Conservation (phyloP, 768 basidiomycete species). For the Tulasnella sp. region DNA sequence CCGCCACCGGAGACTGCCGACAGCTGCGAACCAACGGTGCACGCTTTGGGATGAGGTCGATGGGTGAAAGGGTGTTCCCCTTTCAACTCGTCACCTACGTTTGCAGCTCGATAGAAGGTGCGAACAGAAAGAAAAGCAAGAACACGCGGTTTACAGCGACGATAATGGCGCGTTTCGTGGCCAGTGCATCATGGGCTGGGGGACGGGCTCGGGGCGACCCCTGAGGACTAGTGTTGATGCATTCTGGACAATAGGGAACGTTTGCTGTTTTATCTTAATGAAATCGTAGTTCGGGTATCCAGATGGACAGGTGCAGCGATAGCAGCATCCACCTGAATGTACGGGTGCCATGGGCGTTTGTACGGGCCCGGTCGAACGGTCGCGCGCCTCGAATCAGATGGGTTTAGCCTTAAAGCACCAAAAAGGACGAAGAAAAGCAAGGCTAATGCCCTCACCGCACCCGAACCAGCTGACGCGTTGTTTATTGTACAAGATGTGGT, state of each 20-base stretch:
- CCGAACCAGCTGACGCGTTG: too few relatives aligned
- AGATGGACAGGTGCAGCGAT: background rate
- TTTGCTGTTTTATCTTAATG: background rate
- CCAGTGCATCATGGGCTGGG: background rate
- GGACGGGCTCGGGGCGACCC: too few relatives aligned
- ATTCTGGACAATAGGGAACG: background rate
- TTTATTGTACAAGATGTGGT: background rate
- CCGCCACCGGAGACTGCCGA: slow-evolving; percentile 13
- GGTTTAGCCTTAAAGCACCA: background rate
- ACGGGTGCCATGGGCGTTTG: background rate
- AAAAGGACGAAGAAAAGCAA: background rate
- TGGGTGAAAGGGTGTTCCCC: background rate
- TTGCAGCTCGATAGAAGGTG: background rate
- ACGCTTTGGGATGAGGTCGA: background rate
- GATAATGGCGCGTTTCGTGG: background rate
- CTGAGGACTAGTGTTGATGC: background rate
- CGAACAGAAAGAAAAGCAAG: background rate
- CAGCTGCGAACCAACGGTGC: background rate
- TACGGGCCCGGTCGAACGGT: background rate
- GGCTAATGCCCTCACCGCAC: background rate
- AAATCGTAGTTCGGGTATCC: background rate
- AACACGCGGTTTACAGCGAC: background rate
- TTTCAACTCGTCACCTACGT: too few relatives aligned
- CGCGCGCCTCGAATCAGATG: background rate
- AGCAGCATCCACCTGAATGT: background rate